These are phyloP conservation scores for Trametes cinnabarina DNA, from an alignment of 768 basidiomycete genomes.

Conservation along the genomic window DNA sequence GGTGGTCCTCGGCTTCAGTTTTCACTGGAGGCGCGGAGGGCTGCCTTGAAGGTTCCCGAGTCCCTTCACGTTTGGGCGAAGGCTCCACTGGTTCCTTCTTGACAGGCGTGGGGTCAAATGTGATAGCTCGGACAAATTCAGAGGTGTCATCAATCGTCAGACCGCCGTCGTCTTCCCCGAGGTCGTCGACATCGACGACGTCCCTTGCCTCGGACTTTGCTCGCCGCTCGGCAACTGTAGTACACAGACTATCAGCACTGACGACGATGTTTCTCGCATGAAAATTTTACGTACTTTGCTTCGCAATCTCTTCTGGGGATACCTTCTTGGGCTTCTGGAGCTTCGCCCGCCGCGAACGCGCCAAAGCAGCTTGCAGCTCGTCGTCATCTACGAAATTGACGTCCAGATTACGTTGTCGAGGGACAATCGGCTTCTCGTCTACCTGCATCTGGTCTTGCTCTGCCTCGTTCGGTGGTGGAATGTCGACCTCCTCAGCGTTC, in stretches of 20 bases:
- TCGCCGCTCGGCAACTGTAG: slow-evolving; percentile 63
- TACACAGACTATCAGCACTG: slow-evolving; percentile 6
- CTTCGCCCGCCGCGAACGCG: slow-evolving; percentile 80
- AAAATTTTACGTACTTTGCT: slow-evolving; percentile 44
- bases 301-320: slow-evolving; percentile 79
- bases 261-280: background rate
- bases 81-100: slow-evolving; percentile 33
- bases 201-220: slow-evolving; percentile 46
- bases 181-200: slow-evolving; percentile 46
- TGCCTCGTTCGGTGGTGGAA: slow-evolving; percentile 37
- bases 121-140: slow-evolving; percentile 89
- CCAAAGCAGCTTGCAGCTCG: slow-evolving; percentile 90
- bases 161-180: slow-evolving; percentile 48
- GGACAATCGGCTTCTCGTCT: slow-evolving; percentile 68
- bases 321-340: slow-evolving; percentile 73
- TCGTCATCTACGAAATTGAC: slow-evolving; percentile 97
- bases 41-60: slow-evolving; percentile 24
- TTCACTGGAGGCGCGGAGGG: slow-evolving; percentile 34
- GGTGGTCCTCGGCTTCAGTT: slow-evolving; percentile 57
- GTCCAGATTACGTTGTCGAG: slow-evolving; percentile 71
- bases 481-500: slow-evolving; percentile 48
- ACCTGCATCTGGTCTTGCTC: slow-evolving; percentile 67
- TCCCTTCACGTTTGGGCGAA: slow-evolving; percentile 22
- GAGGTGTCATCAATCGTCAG: slow-evolving; percentile 95
- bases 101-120: slow-evolving; percentile 53